These are phyloP conservation scores for Sophora flavescens DNA, from an alignment of 306 rosid genomes.

Conservation along the genomic window DNA sequence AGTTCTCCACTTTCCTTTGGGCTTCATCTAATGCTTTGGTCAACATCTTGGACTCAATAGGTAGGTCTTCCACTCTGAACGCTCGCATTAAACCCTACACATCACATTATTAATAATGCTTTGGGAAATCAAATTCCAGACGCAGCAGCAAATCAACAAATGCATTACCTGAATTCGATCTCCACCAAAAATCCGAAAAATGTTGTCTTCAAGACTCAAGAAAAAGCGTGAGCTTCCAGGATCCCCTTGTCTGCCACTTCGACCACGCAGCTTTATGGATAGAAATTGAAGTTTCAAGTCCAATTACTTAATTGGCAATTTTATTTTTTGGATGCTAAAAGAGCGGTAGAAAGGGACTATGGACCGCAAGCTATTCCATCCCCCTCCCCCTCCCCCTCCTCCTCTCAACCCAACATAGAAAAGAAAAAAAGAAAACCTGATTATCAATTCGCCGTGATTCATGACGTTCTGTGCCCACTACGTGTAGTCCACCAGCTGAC, in stretches of 20 bases:
- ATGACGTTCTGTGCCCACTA: slow-evolving; percentile 94
- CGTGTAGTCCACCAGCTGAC: slow-evolving; percentile 96
- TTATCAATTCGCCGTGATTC: slow-evolving; percentile 95
- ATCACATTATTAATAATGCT: slow-evolving; percentile 39
- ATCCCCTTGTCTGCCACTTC: slow-evolving; percentile 97
- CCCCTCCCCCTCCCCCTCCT: neutral
- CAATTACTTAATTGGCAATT: slow-evolving; percentile 32
- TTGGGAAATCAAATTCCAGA: slow-evolving; percentile 33
- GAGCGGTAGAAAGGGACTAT: slow-evolving; percentile 27
- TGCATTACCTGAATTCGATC: slow-evolving; percentile 87
- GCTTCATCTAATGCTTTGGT: slow-evolving; percentile 99
- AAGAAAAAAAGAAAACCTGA: slow-evolving; percentile 69
- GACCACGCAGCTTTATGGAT: slow-evolving; percentile 81
- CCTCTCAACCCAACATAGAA: slow-evolving; percentile 32
- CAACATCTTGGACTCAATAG: slow-evolving; percentile 96
- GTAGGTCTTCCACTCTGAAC: slow-evolving; percentile 96
- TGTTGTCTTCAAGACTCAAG: slow-evolving; percentile 96
- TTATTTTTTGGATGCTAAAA: slow-evolving; percentile 10
- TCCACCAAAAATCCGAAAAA: slow-evolving; percentile 96
- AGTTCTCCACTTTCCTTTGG: slow-evolving; percentile 96
- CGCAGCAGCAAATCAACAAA: slow-evolving; percentile 44
- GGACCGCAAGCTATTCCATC: slow-evolving; percentile 16
- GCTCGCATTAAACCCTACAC: slow-evolving; percentile 94
- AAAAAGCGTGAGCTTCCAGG: slow-evolving; percentile 98
- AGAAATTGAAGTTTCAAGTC: slow-evolving; percentile 42